Percentiles rank a stretch among this genome's conserved stretches.
phyloP scores from a whole-genome alignment of 2,329 filamentous ascomycete genomes.

The Bimuria novae-zelandiae region DNA sequence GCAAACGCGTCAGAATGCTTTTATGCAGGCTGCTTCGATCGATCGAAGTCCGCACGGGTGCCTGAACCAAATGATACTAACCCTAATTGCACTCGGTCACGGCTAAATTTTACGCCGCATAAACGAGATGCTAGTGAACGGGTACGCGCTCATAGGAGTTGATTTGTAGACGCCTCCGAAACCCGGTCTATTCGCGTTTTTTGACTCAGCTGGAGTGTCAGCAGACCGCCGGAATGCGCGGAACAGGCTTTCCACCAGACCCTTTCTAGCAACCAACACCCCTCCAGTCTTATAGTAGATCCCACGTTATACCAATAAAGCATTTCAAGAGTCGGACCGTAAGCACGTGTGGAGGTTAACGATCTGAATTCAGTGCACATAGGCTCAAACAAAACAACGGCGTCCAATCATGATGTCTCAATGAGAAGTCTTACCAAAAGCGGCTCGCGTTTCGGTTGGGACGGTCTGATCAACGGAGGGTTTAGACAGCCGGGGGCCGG shows the following conservation, averaged over 20 bases:
- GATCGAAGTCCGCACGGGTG: slow-evolving; percentile 6
- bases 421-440: neutral
- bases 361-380: neutral
- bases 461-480: slow-evolving; percentile 6
- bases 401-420: no score
- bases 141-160: neutral
- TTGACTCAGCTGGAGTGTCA: slow-evolving; percentile 1
- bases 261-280: no score
- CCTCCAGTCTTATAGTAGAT: neutral
- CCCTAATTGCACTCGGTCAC: neutral
- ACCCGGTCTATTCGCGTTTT: neutral
- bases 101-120: slow-evolving; percentile 4
- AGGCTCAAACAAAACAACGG: neutral
- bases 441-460: neutral
- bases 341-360: neutral
- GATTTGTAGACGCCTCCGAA: neutral
- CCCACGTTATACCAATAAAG: neutral
- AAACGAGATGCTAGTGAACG: neutral
- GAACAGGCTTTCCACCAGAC: neutral
- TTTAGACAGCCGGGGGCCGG: neutral
- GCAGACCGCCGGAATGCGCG: neutral
- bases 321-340: no score
- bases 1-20: neutral
- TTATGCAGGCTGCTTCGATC: neutral
- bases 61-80: neutral